phyloP scores from a whole-genome alignment of 768 basidiomycete species.

The Gloeostereum incarnatum region DNA sequence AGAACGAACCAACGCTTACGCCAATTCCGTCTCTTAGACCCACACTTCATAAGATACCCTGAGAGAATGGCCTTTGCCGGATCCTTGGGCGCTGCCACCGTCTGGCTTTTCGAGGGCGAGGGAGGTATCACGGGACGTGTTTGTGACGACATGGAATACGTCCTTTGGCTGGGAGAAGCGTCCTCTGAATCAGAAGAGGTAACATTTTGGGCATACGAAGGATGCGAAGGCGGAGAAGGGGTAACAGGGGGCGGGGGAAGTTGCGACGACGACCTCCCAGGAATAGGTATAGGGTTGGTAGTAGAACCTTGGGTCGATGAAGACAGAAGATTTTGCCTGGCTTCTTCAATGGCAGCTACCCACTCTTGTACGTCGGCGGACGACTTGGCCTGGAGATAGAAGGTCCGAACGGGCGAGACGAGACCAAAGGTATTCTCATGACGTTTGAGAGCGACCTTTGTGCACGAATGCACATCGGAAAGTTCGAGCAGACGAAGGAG shows the following conservation, averaged over 20 bases:
- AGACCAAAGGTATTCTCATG: slow-evolving; percentile 87
- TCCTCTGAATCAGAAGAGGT: slow-evolving; percentile 82
- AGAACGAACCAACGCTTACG: slow-evolving; percentile 95
- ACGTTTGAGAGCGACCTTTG: slow-evolving; percentile 79
- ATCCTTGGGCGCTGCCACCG: slow-evolving; percentile 32
- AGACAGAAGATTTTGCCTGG: slow-evolving; percentile 53
- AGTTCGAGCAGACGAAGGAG: slow-evolving; percentile 84
- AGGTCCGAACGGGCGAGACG: slow-evolving; percentile 84
- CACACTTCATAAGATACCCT: slow-evolving; percentile 96
- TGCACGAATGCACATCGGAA: slow-evolving; percentile 83
- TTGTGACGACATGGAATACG: slow-evolving; percentile 36
- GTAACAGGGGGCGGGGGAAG: slow-evolving; percentile 25
- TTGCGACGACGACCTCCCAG: slow-evolving; percentile 19
- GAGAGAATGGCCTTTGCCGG: slow-evolving; percentile 73
- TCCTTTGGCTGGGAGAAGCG: slow-evolving; percentile 36
- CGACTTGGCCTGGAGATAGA: slow-evolving; percentile 77
- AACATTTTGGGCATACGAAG: slow-evolving; percentile 33
- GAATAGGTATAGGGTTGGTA: slow-evolving; percentile 45
- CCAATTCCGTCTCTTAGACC: slow-evolving; percentile 89
- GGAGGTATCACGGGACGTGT: slow-evolving; percentile 26
- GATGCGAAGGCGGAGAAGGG: slow-evolving; percentile 38
- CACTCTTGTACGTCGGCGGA: slow-evolving; percentile 71
- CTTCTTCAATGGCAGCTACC: slow-evolving; percentile 76
- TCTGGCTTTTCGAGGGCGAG: slow-evolving; percentile 33
- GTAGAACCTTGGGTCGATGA: slow-evolving; percentile 51